Evolutionary conservation across 2,329 filamentous ascomycete genomes (phyloP).

Genomic region (Aspergillus japonicus): DNA sequence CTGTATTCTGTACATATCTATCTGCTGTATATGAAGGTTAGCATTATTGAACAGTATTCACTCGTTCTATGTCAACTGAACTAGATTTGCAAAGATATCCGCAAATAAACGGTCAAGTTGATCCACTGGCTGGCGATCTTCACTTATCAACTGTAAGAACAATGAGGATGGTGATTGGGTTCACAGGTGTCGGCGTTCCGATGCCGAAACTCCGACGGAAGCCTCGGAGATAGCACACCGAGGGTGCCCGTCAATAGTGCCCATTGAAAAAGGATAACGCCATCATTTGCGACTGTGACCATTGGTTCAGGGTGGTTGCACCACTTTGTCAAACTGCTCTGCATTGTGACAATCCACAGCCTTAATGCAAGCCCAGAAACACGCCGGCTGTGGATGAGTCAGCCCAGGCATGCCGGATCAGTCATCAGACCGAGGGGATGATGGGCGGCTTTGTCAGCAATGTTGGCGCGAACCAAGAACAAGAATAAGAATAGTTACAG

Average conservation of each 20-base stretch:
- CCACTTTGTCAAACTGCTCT: neutral
- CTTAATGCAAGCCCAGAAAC: neutral
- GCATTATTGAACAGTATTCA: too few relatives aligned
- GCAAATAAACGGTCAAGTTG: neutral
- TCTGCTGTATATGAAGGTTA: neutral
- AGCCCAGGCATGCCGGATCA: conserved; percentile 9
- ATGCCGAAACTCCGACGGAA: neutral
- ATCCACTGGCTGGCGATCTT: neutral
- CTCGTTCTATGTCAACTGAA: too few relatives aligned
- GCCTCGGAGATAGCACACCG: neutral
- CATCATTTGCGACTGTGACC: neutral
- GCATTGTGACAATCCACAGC: neutral
- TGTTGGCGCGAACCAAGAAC: neutral
- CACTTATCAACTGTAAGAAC: neutral
- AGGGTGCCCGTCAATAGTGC: neutral
- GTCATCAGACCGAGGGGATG: conserved; percentile 2
- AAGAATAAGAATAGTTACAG: neutral
- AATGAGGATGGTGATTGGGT: neutral
- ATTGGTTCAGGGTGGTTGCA: neutral
- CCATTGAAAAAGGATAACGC: neutral
- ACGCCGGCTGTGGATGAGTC: neutral
- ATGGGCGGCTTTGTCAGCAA: neutral
- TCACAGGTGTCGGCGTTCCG: neutral
- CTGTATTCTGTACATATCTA: neutral
- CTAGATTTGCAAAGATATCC: too few relatives aligned